Base-by-base conservation (phyloP, 805 yeast genomes). In the Kluyveromyces nonfermentans region DNA sequence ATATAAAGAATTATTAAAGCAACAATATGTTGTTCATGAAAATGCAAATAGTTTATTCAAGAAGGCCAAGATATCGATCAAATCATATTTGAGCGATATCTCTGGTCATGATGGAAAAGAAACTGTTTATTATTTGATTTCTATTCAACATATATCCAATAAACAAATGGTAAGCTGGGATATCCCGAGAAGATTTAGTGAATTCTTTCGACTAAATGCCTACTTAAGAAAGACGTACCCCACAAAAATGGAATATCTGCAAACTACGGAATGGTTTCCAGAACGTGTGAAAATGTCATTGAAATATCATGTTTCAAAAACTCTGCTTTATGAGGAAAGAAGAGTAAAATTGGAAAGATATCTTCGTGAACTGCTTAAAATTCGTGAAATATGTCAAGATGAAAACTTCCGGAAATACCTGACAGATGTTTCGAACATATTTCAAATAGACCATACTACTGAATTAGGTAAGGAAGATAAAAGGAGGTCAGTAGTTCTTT, bases 111-210 rank as follows among this genome's bases (percentile, higher is more conserved):
- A 70, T 22, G 79, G 81, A 0, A 74, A 71, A 42, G 85, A 77
- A 35, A 82, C 75, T 48, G 77, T 78, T 4, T 67, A 84, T 40
- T 89, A 89, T 61, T 73, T 86, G 22, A 81, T 90, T 25, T 87
- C 82, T 53, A 85, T 90, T 4, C 80, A 78, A 42, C 81, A 79
- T 57, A 65, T 55, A 8, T 63, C 63, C 6, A 75, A 74, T 2
- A 71, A 67, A 2, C 70, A 72, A 5, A 68, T 75, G 2, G 86
- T 89, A 0, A 83, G 86, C 0, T 90, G 97, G 97, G 78, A 85
- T 42, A 84, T 88, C n/a, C 90, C 95, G 0, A 67, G 96, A 51
- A 69, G 97, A 45, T 89, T 80, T 56, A 85, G 85, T 52, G 96
- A 90, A 56, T 89, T 89, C 60, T 79, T 72, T 62, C 75, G 73